A percentile compares a stretch with the other conserved stretches of the same genome.
These are phyloP conservation scores for Collybia sordida DNA, from an alignment of 768 basidiomycete genomes.

Conservation along the genomic window DNA sequence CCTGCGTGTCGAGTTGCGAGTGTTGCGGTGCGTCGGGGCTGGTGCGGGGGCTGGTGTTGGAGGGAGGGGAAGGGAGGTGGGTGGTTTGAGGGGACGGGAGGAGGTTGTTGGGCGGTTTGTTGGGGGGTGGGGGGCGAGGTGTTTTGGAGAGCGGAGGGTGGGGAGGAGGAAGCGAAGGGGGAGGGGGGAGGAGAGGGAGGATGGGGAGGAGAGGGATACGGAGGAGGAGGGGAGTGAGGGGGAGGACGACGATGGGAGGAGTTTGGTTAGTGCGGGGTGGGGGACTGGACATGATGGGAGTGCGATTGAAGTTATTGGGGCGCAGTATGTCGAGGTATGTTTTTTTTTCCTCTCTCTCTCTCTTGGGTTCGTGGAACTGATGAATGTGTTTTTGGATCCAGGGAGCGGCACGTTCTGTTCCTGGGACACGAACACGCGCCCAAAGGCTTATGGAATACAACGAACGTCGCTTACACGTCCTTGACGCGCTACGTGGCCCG, in stretches of 20 bases:
- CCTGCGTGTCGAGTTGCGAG: constrained; percentile 1
- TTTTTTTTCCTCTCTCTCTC: constrained; percentile 4
- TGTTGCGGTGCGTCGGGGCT: constrained; percentile 28
- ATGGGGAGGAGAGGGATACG: neutral
- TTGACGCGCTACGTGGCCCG: constrained; percentile 33
- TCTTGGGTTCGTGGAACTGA: neutral
- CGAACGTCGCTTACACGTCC: constrained; percentile 50
- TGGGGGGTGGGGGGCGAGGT: constrained; percentile 7
- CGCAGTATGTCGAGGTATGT: constrained; percentile 63
- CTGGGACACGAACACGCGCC: constrained; percentile 58
- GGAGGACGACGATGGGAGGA: constrained; percentile 16
- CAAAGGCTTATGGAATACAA: constrained; percentile 71
- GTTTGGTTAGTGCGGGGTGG: constrained; percentile 29
- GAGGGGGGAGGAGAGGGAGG: constrained; percentile 4
- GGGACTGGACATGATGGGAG: constrained; percentile 74
- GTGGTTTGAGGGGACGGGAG: constrained; percentile 25
- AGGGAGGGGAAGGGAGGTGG: constrained; percentile 1
- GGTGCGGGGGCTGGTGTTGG: constrained; percentile 3
- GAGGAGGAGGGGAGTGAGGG: constrained; percentile 11
- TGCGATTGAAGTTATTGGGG: constrained; percentile 53
- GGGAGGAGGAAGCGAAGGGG: neutral
- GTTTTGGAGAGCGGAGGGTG: constrained; percentile 5
- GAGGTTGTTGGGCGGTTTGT: constrained; percentile 35
- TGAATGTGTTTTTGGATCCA: neutral
- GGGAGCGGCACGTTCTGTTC: constrained; percentile 54